A percentile compares a stretch with the other conserved stretches of the same genome.
Evolutionary conservation across 768 basidiomycete species (phyloP).

Genomic region (Tulasnella sp.): DNA sequence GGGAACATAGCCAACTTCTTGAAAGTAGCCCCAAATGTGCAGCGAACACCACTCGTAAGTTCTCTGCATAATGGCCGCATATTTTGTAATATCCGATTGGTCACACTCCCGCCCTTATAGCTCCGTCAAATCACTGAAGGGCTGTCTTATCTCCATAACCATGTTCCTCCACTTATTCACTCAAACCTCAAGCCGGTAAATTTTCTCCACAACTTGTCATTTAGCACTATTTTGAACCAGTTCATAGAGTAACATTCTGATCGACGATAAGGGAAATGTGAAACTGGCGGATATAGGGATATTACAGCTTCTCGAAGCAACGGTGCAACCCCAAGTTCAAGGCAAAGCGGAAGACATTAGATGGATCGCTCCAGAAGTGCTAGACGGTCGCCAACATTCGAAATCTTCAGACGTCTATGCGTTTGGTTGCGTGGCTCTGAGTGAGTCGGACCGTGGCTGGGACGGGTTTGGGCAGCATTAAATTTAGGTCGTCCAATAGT

Average conservation of each 20-base stretch:
- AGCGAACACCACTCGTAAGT: neutral
- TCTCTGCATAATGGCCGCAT: neutral
- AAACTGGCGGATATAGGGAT: neutral
- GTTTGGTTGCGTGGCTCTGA: neutral
- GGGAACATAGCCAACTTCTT: neutral
- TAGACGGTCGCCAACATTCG: neutral
- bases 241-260: neutral
- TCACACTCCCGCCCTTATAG: neutral
- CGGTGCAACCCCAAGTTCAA: neutral
- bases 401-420: neutral
- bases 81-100: neutral
- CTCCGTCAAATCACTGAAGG: neutral
- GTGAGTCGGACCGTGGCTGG: neutral
- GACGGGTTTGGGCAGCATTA: no score
- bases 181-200: conserved; percentile 3
- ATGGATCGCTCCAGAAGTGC: neutral
- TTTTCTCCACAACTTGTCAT: neutral
- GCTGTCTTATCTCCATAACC: neutral
- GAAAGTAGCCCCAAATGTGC: neutral
- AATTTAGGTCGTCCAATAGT: neutral
- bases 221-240: no score
- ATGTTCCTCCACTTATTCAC: neutral
- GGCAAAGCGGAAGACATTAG: neutral
- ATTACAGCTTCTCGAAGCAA: neutral
- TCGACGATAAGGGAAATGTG: neutral